Base-by-base conservation (phyloP, 2,329 filamentous ascomycete species). In the Talaromyces sp. region DNA sequence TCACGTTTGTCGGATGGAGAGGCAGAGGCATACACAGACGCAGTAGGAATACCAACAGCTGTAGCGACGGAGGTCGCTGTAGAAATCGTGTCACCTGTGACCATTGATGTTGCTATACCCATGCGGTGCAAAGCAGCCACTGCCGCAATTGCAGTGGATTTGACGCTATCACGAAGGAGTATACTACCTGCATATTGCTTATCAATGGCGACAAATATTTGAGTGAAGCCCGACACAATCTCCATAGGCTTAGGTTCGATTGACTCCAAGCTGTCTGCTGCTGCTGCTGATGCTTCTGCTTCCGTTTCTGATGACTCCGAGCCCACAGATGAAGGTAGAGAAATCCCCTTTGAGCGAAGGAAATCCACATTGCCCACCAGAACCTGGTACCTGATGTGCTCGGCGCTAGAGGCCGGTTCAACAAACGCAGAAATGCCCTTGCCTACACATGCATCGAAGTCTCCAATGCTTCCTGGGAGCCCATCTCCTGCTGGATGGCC, bases 121-220 rank as follows among this genome's bases (percentile, higher is more conserved):
- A 97, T 91, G 56, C 83, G 85, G 69, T 89, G 86, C 36, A 99
- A 83, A 3, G 93, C 92, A 8, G 88, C 79, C 54, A 99, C 87
- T 8, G 90, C 84, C 9, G 90, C 90, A 4, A 85, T 83, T 0
- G 94, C 92, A 19, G 89, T 91, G 9, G 90, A 85, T 72, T 99
- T 99, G 73, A 99, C 87, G 1, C 88, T 93, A 71, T 99, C 94
- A 4, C 90, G 87, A 19, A 99, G 86, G 61, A 87, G 89, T 49
- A 97, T 81, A 44, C 88, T 86, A 41, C 94, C 94, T 3, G 89
- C 85, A 69, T 95, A 97, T 49, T 80, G 75, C 45, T 83, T 86
- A 66, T 96, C 88, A 58, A 99, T 90, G 54, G 91, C 91, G 46
- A 95, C 86, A 71, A 96, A 95, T 58, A 97, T 96, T 58, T 87